Percentiles rank a stretch among this genome's conserved stretches.
Conservation (phyloP, 371 early-diverging fungal genomes). For the Thermomucor indicae-seudaticae region DNA sequence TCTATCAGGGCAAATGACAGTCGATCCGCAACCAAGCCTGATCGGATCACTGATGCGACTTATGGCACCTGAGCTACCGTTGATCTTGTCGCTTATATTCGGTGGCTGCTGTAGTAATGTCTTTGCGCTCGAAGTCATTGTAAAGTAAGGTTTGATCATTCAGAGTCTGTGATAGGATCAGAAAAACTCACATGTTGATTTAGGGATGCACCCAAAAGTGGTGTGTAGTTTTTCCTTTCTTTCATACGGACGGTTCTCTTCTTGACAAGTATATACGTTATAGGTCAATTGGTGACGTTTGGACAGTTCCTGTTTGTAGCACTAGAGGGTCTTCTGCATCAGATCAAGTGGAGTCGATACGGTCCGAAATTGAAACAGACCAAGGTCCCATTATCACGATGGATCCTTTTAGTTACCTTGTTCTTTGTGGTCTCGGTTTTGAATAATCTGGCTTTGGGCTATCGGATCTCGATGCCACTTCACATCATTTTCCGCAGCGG, state of each 20-base stretch:
- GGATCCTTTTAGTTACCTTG: conserved; percentile 73
- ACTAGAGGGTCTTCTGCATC: conserved; percentile 62
- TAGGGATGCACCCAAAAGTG: conserved; percentile 74
- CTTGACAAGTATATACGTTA: neutral
- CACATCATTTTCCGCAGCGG: conserved; percentile 90
- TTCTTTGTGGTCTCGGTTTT: conserved; percentile 77
- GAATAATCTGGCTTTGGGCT: conserved; percentile 82
- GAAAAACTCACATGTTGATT: neutral
- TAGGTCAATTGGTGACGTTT: conserved; percentile 80
- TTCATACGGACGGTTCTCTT: neutral
- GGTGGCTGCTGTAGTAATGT: conserved; percentile 92
- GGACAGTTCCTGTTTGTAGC: conserved; percentile 81
- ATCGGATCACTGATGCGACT: conserved; percentile 11
- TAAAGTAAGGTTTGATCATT: conserved; percentile 44
- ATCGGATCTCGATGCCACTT: conserved; percentile 77
- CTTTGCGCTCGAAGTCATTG: conserved; percentile 75
- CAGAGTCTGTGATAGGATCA: conserved; percentile 7
- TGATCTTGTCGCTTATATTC: conserved; percentile 69
- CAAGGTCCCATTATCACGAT: conserved; percentile 65
- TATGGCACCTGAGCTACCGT: conserved; percentile 30
- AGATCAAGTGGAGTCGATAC: conserved; percentile 50
- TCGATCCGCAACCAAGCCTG: neutral
- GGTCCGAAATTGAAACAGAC: conserved; percentile 59
- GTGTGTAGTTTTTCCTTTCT: conserved; percentile 23
- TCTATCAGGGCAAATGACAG: too few relatives aligned